Evolutionary conservation across 2,329 filamentous ascomycete genomes (phyloP).

Genomic region (Venturia effusa): DNA sequence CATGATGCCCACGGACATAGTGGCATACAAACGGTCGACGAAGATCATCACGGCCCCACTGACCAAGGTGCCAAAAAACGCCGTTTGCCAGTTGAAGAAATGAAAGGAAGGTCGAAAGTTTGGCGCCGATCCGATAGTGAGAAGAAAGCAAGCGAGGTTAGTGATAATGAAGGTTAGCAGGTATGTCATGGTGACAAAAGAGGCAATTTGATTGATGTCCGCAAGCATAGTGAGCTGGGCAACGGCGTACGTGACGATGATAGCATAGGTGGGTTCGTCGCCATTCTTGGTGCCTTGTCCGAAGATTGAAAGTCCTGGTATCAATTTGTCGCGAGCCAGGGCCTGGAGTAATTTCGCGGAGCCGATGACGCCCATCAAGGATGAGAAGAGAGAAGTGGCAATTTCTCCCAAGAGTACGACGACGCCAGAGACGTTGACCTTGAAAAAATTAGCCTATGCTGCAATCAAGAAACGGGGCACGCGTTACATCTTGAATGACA

Average conservation of each 20-base stretch:
- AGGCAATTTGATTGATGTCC: slow-evolving; percentile 80
- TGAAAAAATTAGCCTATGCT: not conserved
- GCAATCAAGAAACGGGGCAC: not conserved
- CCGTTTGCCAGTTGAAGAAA: slow-evolving; percentile 81
- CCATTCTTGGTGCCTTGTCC: slow-evolving; percentile 58
- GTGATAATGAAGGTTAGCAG: slow-evolving; percentile 87
- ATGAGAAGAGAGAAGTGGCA: slow-evolving; percentile 73
- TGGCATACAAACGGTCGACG: slow-evolving; percentile 71
- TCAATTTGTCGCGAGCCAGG: slow-evolving; percentile 64
- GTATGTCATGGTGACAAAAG: slow-evolving; percentile 83
- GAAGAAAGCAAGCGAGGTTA: slow-evolving; percentile 75
- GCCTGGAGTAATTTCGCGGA: slow-evolving; percentile 78
- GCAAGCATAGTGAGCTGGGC: slow-evolving; percentile 72
- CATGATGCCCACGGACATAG: slow-evolving; percentile 61
- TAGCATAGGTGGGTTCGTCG: slow-evolving; percentile 68
- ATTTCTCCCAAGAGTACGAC: slow-evolving; percentile 73
- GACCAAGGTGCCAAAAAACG: slow-evolving; percentile 60
- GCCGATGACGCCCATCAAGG: slow-evolving; percentile 77
- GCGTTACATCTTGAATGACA: slow-evolving; percentile 57
- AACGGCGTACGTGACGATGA: slow-evolving; percentile 63
- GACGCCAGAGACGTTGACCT: slow-evolving; percentile 63
- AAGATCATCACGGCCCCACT: slow-evolving; percentile 83
- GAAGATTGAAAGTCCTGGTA: slow-evolving; percentile 67
- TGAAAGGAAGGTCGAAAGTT: slow-evolving; percentile 84
- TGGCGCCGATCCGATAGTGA: slow-evolving; percentile 78